These are phyloP conservation scores for Pseudonitzschia multistriata DNA, from an alignment of 108 stramenopile species.

Conservation along the genomic window DNA sequence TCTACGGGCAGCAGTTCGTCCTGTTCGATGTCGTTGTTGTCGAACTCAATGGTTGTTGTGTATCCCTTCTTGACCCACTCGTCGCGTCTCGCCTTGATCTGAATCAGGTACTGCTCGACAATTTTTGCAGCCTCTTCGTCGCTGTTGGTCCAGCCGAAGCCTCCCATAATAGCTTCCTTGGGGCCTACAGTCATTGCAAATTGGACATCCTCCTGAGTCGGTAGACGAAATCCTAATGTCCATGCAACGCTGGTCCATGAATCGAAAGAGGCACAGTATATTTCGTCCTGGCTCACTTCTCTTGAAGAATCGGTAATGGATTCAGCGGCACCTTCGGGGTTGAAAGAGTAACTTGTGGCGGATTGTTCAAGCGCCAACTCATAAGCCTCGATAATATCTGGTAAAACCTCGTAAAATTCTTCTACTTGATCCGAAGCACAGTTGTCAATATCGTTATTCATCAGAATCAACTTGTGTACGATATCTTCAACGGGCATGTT, in stretches of 20 bases:
- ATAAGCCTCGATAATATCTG: conserved; percentile 26
- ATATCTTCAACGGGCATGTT: conserved; percentile 19
- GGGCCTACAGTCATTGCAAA: conserved; percentile 41
- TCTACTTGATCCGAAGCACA: neutral
- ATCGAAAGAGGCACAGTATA: conserved; percentile 34
- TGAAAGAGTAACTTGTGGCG: conserved; percentile 9
- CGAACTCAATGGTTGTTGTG: neutral
- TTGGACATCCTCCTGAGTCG: conserved; percentile 35
- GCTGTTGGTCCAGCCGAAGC: conserved; percentile 45
- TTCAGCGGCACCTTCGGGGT: neutral
- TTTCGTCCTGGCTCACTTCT: conserved; percentile 22
- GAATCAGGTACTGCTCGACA: conserved; percentile 26
- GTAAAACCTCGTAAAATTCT: conserved; percentile 4
- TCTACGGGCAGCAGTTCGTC: conserved; percentile 37
- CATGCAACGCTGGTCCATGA: conserved; percentile 39
- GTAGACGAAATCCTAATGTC: conserved; percentile 26
- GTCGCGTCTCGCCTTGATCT: conserved; percentile 25
- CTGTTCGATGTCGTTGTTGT: conserved; percentile 18
- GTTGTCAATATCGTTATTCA: conserved; percentile 26
- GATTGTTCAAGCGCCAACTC: conserved; percentile 18
- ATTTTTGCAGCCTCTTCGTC: conserved; percentile 26
- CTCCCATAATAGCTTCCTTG: conserved; percentile 28
- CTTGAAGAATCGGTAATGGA: conserved; percentile 1
- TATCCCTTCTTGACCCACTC: conserved; percentile 26
- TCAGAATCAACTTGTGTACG: conserved; percentile 19